Base-by-base conservation (phyloP, 148 eudicot species). In the Rhododendron henanense region DNA sequence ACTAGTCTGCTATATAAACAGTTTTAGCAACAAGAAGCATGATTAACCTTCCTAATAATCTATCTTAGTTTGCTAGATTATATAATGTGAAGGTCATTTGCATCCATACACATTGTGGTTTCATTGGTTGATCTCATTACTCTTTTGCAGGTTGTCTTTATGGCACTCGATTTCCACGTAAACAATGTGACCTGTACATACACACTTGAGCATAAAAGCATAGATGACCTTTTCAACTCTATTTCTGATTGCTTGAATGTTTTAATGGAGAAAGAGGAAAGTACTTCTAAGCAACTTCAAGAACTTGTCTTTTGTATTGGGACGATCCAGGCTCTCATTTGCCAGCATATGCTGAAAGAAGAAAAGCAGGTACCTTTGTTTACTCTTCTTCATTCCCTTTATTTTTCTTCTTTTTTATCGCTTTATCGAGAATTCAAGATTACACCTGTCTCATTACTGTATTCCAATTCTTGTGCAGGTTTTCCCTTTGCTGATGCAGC, bases 271-370 rank as follows among this genome's bases (percentile, higher is more conserved):
- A 87, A 81, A 86, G 89, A 84, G 55, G 93, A 84, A 84, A 79
- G 81, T 85, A 74, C 87, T 63, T 31, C 85, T 41, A 83, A 85
- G 81, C 86, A 86, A 81, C 90, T 92, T 78, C 94, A 92, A 84
- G 94, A 92, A 81, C 95, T 96, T 89, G 74, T 92, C 23, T 87
- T 85, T 88, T 89, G 85, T 45, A 88, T 95, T 77, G 92, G 95
- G 83, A 89, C 95, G 57, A 89, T 95, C 25, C 87, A 88, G 86
- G 83, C 88, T 15, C 88, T 86, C 50, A 91, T 96, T 67, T 88
- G 88, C 84, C 94, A 93, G 85, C 98, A 96, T 89, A 95, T 95
- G 96, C 85, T 90, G 48, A 96, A 96, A 92, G 98, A 96, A 93
- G 99, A 96, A 88, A 87, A 93, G 51, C 98, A 96, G 98, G 98